phyloP scores from a whole-genome alignment of 352 stramenopile genomes.

The Globisporangium canariense region DNA sequence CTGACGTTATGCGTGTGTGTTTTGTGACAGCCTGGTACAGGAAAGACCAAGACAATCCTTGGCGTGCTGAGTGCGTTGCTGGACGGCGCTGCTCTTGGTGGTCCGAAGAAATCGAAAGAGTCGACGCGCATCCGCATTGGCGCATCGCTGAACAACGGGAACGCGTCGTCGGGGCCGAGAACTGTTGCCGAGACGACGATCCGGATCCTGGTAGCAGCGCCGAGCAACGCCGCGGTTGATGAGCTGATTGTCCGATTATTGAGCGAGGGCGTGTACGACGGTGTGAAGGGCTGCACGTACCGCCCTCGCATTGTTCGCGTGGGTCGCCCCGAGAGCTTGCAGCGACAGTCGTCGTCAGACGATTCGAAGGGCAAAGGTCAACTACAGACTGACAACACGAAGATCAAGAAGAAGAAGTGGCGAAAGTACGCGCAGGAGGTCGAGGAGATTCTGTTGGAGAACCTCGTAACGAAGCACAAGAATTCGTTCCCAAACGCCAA shows the following conservation, averaged over 20 bases:
- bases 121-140: slow-evolving; percentile 69
- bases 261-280: slow-evolving; percentile 60
- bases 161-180: slow-evolving; percentile 28
- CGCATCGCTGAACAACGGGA: slow-evolving; percentile 47
- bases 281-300: slow-evolving; percentile 40
- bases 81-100: slow-evolving; percentile 56
- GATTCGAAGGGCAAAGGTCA: slow-evolving; percentile 16
- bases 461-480: slow-evolving; percentile 57
- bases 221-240: slow-evolving; percentile 79
- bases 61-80: slow-evolving; percentile 69
- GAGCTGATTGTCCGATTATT: slow-evolving; percentile 71
- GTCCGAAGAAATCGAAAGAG: slow-evolving; percentile 41
- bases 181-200: slow-evolving; percentile 58
- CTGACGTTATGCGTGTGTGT: neutral
- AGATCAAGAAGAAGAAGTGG: slow-evolving; percentile 63
- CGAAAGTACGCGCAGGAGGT: slow-evolving; percentile 72
- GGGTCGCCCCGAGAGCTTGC: slow-evolving; percentile 51
- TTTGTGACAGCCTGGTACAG: slow-evolving; percentile 56
- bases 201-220: slow-evolving; percentile 69
- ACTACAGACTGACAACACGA: slow-evolving; percentile 28
- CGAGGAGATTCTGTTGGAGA: slow-evolving; percentile 71
- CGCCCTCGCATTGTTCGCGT: slow-evolving; percentile 71
- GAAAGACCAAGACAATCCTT: slow-evolving; percentile 83
- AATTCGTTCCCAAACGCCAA: slow-evolving; percentile 52
- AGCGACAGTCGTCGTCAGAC: slow-evolving; percentile 26